Evolutionary conservation across 441 rosid genomes (phyloP), one percentile per base, ranked within the genome.

Genomic region (Bocquillonia castaneifolia): DNA sequence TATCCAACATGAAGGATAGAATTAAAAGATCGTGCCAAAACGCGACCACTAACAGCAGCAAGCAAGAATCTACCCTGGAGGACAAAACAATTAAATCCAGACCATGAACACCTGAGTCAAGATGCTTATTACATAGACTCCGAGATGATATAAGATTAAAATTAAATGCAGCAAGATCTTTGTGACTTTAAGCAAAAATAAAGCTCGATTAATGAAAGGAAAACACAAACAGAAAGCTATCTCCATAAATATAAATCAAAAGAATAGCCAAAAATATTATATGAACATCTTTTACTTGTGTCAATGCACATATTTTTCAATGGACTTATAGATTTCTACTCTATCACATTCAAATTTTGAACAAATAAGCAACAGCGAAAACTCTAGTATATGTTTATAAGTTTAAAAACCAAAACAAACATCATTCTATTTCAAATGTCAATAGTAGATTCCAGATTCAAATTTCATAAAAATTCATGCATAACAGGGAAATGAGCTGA

Each of bases 1-100:
- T 75, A 76, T 42, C 96, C 96, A 77, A 93, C 82, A 72, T 71
- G 91, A 76, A 93, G 89, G 66, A 93, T 82, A 59, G 98, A 92
- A 76, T 90, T 91, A 82, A 90, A 94, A 34, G 99, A 92, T 59
- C 86, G 83, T 28, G 97, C 98, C 77, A 94, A 82, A 78, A 92
- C 93, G 79, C 94, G 91, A 58, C 99, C 99, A 74, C 96, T 87
- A 73, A 83, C 96, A 66, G 98, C 99, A 80, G 99, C 98, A 44
- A 94, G 97, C 79, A 94, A 80, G 77, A 94, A 88, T 74, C 99
- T 88, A 73, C 98, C 99, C 99, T 94, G 97, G 71, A 72, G 73
- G 14, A 40, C 54, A 69, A 65, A 64, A 44, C 52, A 59, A 25
- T 18, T 3, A 51, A 22, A 23, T 56, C 55, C 63, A 53, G 26